Evolutionary conservation across 208 protist species (phyloP), one percentile per base, ranked within the genome.

Genomic region (Trypanosoma avium): DNA sequence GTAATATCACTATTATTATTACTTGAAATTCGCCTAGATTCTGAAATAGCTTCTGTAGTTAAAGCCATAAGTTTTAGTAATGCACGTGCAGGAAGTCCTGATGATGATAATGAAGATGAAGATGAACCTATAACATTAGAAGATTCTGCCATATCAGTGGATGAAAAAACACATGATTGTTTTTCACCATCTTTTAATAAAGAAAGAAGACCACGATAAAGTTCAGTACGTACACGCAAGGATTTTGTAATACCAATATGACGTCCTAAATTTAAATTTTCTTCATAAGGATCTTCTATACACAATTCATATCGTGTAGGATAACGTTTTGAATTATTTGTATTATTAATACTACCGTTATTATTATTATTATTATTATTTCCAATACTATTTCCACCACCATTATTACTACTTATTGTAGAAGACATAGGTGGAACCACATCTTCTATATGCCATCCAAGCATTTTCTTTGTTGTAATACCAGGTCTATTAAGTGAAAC

Each of bases 251-350:
- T 67, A 50, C 90, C 90, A 73, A 96, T 87, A 67, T 96, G 90
- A 1, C 90, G 81, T 5, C 84, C 87, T 2, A 92, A 69, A 63
- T 93, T 94, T 17, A 92, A 68, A 36, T 95, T 94, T 40, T 91
- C 77, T 55, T 97, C 92, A 62, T 97, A 95, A 7, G 89, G 92
- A 77, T 95, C 92, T 61, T 97, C 88, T 48, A 97, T 94, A 66
- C 92, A 95, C 45, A 97, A 79, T 46, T 76, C 67, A 64, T 97
- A 97, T 32, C 85, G 84, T 35, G 59, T 69, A 6, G 70, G 32
- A 36, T 77, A 79, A 71, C 48, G 64, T 62, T 35, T 59, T 21
- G 38, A 69, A 65, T 42, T 66, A 60, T 19, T 66, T 70, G 12
- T 67, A 49, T 38, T 32, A 46, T 22, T 50, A 53, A 60, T 43